A percentile compares a stretch with the other conserved stretches of the same genome.
phyloP scores from a whole-genome alignment of 495 filamentous ascomycete genomes.

The Talaromyces borbonicus region DNA sequence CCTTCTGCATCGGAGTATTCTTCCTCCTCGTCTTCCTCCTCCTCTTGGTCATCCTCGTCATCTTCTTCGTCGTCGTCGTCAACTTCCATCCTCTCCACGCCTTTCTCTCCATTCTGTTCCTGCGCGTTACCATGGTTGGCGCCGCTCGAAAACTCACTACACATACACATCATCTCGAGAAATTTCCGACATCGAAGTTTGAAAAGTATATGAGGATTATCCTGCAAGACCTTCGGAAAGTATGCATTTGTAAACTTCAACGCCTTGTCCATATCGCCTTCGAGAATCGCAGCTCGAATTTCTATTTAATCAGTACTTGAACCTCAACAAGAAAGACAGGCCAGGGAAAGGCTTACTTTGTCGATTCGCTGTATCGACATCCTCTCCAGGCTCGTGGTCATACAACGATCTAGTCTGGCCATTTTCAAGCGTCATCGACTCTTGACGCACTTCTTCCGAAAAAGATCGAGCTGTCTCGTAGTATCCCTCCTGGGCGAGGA shows the following conservation, averaged over 20 bases:
- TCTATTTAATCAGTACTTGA: constrained; percentile 34
- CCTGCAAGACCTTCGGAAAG: constrained; percentile 71
- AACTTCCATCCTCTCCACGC: constrained; percentile 79
- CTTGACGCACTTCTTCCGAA: constrained; percentile 67
- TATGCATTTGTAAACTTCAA: constrained; percentile 68
- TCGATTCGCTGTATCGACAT: constrained; percentile 75
- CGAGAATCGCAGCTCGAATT: constrained; percentile 80
- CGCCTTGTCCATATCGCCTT: constrained; percentile 88
- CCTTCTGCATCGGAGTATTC: constrained; percentile 39
- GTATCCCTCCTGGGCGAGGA: constrained; percentile 90
- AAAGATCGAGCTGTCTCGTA: constrained; percentile 91
- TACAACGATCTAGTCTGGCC: constrained; percentile 42
- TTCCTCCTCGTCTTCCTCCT: constrained; percentile 42
- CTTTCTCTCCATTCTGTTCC: constrained; percentile 65
- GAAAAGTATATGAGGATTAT: constrained; percentile 87
- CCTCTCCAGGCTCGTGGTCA: constrained; percentile 69
- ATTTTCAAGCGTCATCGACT: constrained; percentile 53
- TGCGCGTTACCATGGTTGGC: constrained; percentile 49
- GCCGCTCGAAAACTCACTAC: constrained; percentile 50
- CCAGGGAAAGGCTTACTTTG: constrained; percentile 52
- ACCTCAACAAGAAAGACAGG: constrained; percentile 1
- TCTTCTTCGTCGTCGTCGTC: constrained; percentile 43
- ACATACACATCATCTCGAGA: constrained; percentile 87
- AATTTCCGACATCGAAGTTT: constrained; percentile 85
- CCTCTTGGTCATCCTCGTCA: constrained; percentile 39